phyloP scores from a whole-genome alignment of 108 stramenopile species.

The Fistulifera pelliculosa region DNA sequence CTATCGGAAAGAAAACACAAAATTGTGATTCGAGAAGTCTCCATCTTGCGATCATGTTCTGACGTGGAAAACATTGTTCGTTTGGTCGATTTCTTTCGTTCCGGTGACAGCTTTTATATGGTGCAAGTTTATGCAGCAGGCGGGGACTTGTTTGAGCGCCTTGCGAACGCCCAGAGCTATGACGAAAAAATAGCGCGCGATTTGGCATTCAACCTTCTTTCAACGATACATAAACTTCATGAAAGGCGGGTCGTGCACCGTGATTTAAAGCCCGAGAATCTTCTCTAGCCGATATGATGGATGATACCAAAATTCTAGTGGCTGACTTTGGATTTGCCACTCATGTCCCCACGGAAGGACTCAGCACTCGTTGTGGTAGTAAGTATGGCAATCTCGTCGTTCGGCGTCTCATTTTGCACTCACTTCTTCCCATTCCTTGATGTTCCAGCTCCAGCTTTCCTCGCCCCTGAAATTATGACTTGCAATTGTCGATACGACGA shows the following conservation, averaged over 20 bases:
- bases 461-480: constrained; percentile 87
- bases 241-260: constrained; percentile 75
- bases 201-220: constrained; percentile 48
- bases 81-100: constrained; percentile 71
- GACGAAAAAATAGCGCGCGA: constrained; percentile 81
- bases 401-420: too few relatives aligned
- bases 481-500: constrained; percentile 78
- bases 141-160: constrained; percentile 88
- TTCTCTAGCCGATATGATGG: constrained; percentile 43
- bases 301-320: constrained; percentile 56
- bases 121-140: constrained; percentile 79
- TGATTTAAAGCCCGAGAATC: constrained; percentile 84
- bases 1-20: constrained; percentile 34
- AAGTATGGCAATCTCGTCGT: too few relatives aligned
- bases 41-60: constrained; percentile 25
- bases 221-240: constrained; percentile 67
- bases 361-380: constrained; percentile 86
- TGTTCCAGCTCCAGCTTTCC: constrained; percentile 78
- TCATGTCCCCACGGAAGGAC: constrained; percentile 35
- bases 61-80: constrained; percentile 54
- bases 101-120: constrained; percentile 49
- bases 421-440: too few relatives aligned
- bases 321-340: constrained; percentile 95
- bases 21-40: constrained; percentile 51
- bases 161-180: constrained; percentile 59